Percentiles rank a stretch among this genome's conserved stretches.
phyloP scores from a whole-genome alignment of 345 rosid genomes.

The Gossypium australe region DNA sequence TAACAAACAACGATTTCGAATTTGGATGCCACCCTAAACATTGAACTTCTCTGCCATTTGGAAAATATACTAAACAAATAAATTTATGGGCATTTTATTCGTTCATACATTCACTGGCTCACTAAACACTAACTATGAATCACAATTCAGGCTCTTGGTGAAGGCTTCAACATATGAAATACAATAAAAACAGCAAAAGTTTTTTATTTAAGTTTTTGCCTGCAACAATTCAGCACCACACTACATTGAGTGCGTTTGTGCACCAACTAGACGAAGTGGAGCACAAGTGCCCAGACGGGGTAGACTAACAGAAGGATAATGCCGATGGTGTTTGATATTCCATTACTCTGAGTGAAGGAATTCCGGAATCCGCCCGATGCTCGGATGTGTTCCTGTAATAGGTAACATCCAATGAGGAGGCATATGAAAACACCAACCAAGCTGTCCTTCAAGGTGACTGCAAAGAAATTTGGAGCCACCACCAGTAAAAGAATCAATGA shows the following conservation, averaged over 20 bases:
- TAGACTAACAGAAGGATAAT: slow-evolving; percentile 69
- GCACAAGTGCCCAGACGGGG: slow-evolving; percentile 70
- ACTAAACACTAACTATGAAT: not conserved
- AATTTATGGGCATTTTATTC: not conserved
- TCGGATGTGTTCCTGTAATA: slow-evolving; percentile 83
- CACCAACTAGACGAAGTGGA: slow-evolving; percentile 37
- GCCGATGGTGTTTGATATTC: slow-evolving; percentile 79
- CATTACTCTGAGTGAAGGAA: slow-evolving; percentile 59
- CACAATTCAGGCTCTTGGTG: not conserved
- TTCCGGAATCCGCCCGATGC: slow-evolving; percentile 92
- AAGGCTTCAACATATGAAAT: not conserved
- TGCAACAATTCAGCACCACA: not conserved
- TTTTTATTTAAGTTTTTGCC: not conserved
- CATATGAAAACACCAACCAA: slow-evolving; percentile 53
- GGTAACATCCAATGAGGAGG: slow-evolving; percentile 74
- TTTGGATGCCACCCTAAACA: no score
- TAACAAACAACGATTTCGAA: no score
- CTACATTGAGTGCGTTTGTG: not conserved
- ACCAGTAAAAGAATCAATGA: slow-evolving; percentile 4
- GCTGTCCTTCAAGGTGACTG: not conserved
- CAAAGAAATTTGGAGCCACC: slow-evolving; percentile 8
- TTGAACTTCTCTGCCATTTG: no score
- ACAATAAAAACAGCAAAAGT: not conserved
- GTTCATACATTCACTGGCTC: not conserved
- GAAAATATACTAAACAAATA: not conserved